Base-by-base conservation (phyloP, 2,329 filamentous ascomycete species). In the Neofusicoccum parvum region DNA sequence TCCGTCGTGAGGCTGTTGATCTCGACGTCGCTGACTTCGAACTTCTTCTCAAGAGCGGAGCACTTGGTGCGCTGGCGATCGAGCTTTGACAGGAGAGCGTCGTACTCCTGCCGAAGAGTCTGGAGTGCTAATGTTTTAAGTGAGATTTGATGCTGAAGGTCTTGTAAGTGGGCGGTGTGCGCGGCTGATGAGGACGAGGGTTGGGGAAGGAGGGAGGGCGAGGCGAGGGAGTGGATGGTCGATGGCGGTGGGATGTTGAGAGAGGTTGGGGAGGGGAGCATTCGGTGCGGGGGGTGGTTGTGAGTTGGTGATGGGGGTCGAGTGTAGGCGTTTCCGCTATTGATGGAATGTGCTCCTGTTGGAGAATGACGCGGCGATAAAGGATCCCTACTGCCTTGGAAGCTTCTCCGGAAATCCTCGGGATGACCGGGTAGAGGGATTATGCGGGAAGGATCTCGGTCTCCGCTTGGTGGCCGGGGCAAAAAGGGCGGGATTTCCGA, bases 81-180 rank as follows among this genome's bases (percentile, higher is more conserved):
- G 23, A 84, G 80, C 32, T 83, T 85, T 20, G 83, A 79, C 3
- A 86, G 77, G 3, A 86, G 76, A 51, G 78, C 79, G 62, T 85
- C 80, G 69, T 87, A 83, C 71, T 86, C 84, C n/a, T 78, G 77
- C 69, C 85, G 83, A 6, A 86, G 75, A 1, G 82, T 84, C 67
- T 84, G 81, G 23, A 85, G 77, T 12, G 81, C 80, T 17, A 85
- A 74, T 4, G 84, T 82, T 68, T 86, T 85, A 65, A 85, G 75
- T 15, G 81, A 84, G 43, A 86, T 78, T 70, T 86, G 82, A 69
- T 85, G 83, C 68, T 86, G 85, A 7, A 86, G 76, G 58, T 83
- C 81, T 58, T 82, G 78, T 20, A 83, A 72, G 64, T 82, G 80
- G 15, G 74, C 73, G 17, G 72, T 68, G 43, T 80, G 78, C 17